Conservation (phyloP, 2,329 filamentous ascomycete genomes). For the Achaetomium macrosporum region DNA sequence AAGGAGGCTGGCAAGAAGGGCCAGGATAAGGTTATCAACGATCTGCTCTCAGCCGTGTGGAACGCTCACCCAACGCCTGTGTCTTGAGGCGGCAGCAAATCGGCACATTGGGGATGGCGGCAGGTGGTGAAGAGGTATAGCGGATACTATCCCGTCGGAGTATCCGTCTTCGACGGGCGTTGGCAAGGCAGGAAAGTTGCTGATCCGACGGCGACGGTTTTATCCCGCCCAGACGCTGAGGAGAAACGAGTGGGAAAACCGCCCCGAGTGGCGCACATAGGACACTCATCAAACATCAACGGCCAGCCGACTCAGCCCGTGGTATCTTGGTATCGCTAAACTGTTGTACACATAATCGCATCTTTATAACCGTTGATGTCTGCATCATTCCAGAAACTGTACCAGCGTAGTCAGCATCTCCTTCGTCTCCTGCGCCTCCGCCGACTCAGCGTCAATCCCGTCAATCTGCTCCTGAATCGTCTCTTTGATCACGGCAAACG, state of each 20-base stretch:
- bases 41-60: conserved; percentile 78
- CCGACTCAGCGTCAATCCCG: conserved; percentile 45
- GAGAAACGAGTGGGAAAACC: not conserved
- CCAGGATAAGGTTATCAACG: conserved; percentile 72
- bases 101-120: not conserved
- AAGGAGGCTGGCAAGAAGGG: conserved; percentile 72
- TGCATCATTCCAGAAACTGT: conserved; percentile 38
- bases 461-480: conserved; percentile 60
- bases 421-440: conserved; percentile 51
- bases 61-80: conserved; percentile 67
- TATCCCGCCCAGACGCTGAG: not conserved
- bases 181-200: not conserved
- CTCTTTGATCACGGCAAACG: conserved; percentile 53
- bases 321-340: conserved; percentile 20
- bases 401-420: conserved; percentile 51
- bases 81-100: not conserved
- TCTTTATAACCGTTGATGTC: not conserved
- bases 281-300: not conserved
- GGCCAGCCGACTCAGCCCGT: not conserved
- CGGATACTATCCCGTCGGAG: too few relatives aligned
- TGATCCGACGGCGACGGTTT: not conserved
- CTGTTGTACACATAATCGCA: conserved; percentile 6
- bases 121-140: not conserved
- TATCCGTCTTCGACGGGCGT: not conserved
- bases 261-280: not conserved